Base-by-base conservation (phyloP, 306 rosid genomes). In the Quercus glauca region DNA sequence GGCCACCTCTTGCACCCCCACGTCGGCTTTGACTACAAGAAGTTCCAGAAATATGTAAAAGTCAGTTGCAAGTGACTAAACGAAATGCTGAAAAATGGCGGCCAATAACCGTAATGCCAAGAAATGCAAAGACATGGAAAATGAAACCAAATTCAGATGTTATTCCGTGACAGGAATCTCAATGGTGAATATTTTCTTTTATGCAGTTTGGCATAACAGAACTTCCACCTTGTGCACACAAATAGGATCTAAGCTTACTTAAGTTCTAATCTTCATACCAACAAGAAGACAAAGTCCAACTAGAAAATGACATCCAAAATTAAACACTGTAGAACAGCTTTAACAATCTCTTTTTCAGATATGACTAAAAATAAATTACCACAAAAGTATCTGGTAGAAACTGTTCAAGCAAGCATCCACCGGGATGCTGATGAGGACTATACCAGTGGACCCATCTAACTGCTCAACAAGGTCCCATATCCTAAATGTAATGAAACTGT, bases 1-100 rank as follows among this genome's bases (percentile, higher is more conserved):
- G 79, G 21, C 86, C 90, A 23, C 53, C 80, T 83, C 89, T 87
- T 55, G 80, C 58, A 55, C 89, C 94, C 37, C 94, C 94, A 28
- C 91, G 92, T 18, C 85, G 81, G 52, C 79, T 83, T 84, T 86
- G 73, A 15, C 98, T 90, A 57, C 29, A 61, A 49, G 69, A n/a
- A 72, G 31, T 3, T 73, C 8, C 10, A 23, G 41, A 49, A 37
- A 23, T 25, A 13, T 76, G 33, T 55, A 60, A 41, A 41, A 76
- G 35, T 68, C 19, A 35, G 72, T 33, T 33, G 72, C 55, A 70
- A 26, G n/a, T 5, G 25, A 4, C 43, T 11, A 70, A n/a, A 75
- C 45, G 25, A 67, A 2, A 68, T 68, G 52, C 26, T 65, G 43
- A 35, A 35, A 18, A 26, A 26, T 12, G 14, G 17, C 15, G 0